phyloP scores from a whole-genome alignment of 2,329 filamentous ascomycete genomes.

The Dothideomycetes sp. region DNA sequence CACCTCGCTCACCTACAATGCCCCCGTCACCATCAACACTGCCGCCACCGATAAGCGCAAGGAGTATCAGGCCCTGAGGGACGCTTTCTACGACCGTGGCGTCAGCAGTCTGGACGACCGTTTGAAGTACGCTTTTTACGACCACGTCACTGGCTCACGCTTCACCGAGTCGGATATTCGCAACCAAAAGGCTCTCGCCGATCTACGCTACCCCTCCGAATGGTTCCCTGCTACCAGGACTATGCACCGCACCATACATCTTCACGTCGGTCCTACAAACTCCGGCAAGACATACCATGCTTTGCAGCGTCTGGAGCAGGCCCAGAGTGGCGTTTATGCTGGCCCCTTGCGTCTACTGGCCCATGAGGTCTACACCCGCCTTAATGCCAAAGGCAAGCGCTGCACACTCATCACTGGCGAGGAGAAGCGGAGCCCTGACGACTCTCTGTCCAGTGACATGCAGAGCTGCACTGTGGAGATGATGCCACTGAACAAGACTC shows the following conservation, averaged over 20 bases:
- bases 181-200: slow-evolving; percentile 57
- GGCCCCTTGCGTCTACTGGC: slow-evolving; percentile 81
- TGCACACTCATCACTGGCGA: slow-evolving; percentile 86
- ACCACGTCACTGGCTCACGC: slow-evolving; percentile 46
- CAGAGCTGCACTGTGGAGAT: slow-evolving; percentile 93
- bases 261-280: slow-evolving; percentile 95
- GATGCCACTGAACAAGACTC: slow-evolving; percentile 47
- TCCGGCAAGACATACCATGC: slow-evolving; percentile 97
- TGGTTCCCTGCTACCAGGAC: slow-evolving; percentile 82
- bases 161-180: slow-evolving; percentile 47
- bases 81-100: slow-evolving; percentile 11
- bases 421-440: slow-evolving; percentile 52
- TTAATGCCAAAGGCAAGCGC: slow-evolving; percentile 63
- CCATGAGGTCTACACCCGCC: slow-evolving; percentile 86
- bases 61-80: slow-evolving; percentile 2
- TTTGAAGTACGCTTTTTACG: slow-evolving; percentile 58
- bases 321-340: slow-evolving; percentile 72
- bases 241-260: slow-evolving; percentile 71
- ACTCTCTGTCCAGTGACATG: slow-evolving; percentile 43
- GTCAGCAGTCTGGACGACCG: slow-evolving; percentile 17
- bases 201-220: slow-evolving; percentile 78
- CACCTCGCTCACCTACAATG: slow-evolving; percentile 2
- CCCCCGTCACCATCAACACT: background rate
- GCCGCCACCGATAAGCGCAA: background rate
- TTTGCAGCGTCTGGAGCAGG: slow-evolving; percentile 68